These are phyloP conservation scores for Chimonanthus salicifolius DNA, from an alignment of 164 flowering plant species.

Conservation along the genomic window DNA sequence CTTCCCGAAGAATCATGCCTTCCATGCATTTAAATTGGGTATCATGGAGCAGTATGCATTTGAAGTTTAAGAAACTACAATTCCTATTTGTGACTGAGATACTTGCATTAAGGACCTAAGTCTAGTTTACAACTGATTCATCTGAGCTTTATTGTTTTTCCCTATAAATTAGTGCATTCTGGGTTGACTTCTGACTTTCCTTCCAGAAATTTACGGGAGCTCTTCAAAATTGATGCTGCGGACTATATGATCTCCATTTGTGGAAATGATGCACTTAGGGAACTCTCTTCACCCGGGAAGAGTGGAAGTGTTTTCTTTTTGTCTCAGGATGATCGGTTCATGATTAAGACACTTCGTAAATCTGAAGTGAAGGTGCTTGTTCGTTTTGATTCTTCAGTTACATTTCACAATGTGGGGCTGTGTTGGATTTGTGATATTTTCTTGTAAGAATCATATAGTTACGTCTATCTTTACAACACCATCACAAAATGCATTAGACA, in stretches of 20 bases:
- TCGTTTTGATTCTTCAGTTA: too few species aligned
- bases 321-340: slow-evolving; percentile 96
- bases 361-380: slow-evolving; percentile 86
- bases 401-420: not conserved
- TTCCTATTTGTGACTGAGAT: not conserved
- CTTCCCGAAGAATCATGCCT: not conserved
- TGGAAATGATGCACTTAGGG: slow-evolving; percentile 95
- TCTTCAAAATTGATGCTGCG: slow-evolving; percentile 98
- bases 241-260: slow-evolving; percentile 99
- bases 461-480: not conserved
- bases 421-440: not conserved
- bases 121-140: not conserved
- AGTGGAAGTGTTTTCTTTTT: slow-evolving; percentile 95
- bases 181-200: not conserved
- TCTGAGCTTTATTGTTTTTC: not conserved
- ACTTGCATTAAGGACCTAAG: not conserved
- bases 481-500: not conserved
- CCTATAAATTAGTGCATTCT: not conserved
- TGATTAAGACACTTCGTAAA: slow-evolving; percentile 96
- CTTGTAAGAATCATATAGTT: not conserved
- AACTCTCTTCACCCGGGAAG: slow-evolving; percentile 98
- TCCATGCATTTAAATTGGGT: not conserved
- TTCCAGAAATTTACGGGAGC: slow-evolving; percentile 76
- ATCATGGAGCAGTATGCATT: not conserved
- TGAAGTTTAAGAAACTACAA: not conserved